phyloP scores from a whole-genome alignment of 2,329 filamentous ascomycete species.

The Colletotrichum simmondsii region DNA sequence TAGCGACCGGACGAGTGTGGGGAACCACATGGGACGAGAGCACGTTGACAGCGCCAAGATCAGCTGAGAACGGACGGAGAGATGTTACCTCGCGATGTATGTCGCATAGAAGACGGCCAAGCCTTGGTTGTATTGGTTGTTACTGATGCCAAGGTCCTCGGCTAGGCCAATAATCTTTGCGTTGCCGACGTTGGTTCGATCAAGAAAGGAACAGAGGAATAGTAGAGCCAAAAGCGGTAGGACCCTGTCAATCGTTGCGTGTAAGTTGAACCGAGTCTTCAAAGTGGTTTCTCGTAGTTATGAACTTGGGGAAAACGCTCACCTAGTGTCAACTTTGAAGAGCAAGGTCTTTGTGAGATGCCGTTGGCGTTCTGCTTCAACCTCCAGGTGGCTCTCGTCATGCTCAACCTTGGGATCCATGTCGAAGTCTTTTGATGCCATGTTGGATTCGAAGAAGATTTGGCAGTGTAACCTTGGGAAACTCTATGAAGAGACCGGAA shows the following conservation, averaged over 20 bases:
- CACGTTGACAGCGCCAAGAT: not conserved
- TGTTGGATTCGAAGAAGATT: not conserved
- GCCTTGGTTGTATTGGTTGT: conserved; percentile 72
- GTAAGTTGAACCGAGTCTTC: not conserved
- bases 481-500: not conserved
- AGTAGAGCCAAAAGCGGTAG: conserved; percentile 72
- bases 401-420: conserved; percentile 37
- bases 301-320: not conserved
- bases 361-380: conserved; percentile 25
- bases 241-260: conserved; percentile 54
- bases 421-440: conserved; percentile 16
- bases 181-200: conserved; percentile 80
- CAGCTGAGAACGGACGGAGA: not conserved
- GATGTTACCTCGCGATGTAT: conserved; percentile 65
- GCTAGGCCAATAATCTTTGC: conserved; percentile 74
- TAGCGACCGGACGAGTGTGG: conserved; percentile 14
- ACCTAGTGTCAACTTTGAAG: conserved; percentile 43
- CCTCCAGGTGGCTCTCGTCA: conserved; percentile 35
- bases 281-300: not conserved
- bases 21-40: conserved; percentile 3
- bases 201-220: conserved; percentile 73
- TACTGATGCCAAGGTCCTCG: conserved; percentile 65
- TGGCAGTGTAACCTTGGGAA: not conserved
- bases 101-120: conserved; percentile 74
- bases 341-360: conserved; percentile 40